Base-by-base conservation (phyloP, 1,139 yeast species). In the Diutina neorugosa region DNA sequence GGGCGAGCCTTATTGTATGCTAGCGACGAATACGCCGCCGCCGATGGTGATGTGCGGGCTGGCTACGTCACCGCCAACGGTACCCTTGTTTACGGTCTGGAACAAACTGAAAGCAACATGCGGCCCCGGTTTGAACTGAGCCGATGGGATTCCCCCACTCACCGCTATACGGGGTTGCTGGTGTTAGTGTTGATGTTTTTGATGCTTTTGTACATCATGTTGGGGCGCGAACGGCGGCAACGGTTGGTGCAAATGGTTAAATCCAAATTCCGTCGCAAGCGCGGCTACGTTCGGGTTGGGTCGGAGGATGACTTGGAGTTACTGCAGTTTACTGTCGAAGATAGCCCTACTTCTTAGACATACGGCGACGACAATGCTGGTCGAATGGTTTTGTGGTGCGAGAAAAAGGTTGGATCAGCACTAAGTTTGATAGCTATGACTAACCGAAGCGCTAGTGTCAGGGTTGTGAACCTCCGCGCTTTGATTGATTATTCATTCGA, bases 1-100 rank as follows among this genome's bases (percentile, higher is more conserved):
- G 96, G 96, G 2, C 72, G 91, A 53, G 95, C 94, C 2, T 65
- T 87, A 4, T 64, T 88, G 27, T 87, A 87, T 62, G 71, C 77
- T 50, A 74, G 71, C 57, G 78, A 73, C 56, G 78, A 73, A 57
- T 73, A 71, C 54, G 63, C 48, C 7, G n/a, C 23, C n/a, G 31
- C 48, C 14, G 6, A 21, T 1, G 25, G 19, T n/a, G 16, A 14
- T 1, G 25, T 20, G 5, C 48, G 48, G 4, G 31, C 48, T 6
- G 48, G 48, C 6, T 44, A 21, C 25, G 8, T 9, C 34, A 21
- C 23, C 8, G 16, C 34, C 11, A 25, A 21, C 4, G 48, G 48
- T 12, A 44, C 19, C 34, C 21, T 20, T 2, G 25, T 21, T 3
- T 44, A 44, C 12, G 48, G 48, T 6, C 25, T 25, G 19, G 48